Percentiles rank a stretch among this genome's conserved stretches.
Evolutionary conservation across 768 basidiomycete genomes (phyloP).

Genomic region (Antrodiella citrinella): DNA sequence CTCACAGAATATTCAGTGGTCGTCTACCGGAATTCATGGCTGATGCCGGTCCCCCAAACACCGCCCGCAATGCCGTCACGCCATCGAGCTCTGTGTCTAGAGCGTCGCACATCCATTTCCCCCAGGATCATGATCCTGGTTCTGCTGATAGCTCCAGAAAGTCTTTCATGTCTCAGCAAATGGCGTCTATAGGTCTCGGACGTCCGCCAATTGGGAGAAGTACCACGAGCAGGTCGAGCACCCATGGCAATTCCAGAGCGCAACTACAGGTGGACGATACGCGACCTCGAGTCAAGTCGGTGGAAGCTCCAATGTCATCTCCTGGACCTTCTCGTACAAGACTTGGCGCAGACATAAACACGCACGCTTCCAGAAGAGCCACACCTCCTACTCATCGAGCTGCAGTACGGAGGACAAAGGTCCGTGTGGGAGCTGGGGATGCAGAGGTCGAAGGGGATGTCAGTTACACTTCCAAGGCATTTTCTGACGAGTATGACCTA

Average conservation of each 20-base stretch:
- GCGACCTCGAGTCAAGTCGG: slow-evolving; percentile 25
- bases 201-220: slow-evolving; percentile 16
- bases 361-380: neutral
- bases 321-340: slow-evolving; percentile 4
- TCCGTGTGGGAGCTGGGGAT: too few relatives aligned
- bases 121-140: slow-evolving; percentile 12
- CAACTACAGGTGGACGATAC: too few relatives aligned
- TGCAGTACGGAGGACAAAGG: slow-evolving; percentile 11
- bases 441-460: neutral
- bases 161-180: neutral
- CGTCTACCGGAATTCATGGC: too few relatives aligned
- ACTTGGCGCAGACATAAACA: neutral
- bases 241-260: neutral
- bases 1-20: too few relatives aligned
- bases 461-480: slow-evolving; percentile 19
- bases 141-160: slow-evolving; percentile 5
- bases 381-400: slow-evolving; percentile 5
- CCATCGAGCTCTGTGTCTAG: slow-evolving; percentile 10
- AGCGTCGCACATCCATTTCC: slow-evolving; percentile 27
- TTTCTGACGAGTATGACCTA: slow-evolving; percentile 74
- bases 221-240: neutral
- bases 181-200: slow-evolving; percentile 18
- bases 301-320: slow-evolving; percentile 11
- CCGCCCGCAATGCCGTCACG: slow-evolving; percentile 14
- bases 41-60: slow-evolving; percentile 21